These are phyloP conservation scores for Malus orientalis DNA, from an alignment of 306 rosid species.

Conservation along the genomic window DNA sequence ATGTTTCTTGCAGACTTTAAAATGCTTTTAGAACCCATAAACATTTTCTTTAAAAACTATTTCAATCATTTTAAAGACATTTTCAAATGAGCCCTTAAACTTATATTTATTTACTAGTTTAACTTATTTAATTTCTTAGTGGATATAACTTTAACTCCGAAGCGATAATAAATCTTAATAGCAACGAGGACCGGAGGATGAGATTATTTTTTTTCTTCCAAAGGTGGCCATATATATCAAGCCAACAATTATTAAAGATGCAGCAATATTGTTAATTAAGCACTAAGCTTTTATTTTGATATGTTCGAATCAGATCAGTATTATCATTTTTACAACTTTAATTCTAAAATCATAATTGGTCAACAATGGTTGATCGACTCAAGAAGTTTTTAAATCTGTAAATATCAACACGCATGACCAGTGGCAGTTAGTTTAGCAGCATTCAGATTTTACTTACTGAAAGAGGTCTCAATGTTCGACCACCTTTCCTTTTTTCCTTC, in stretches of 20 bases:
- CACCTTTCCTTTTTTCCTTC: not conserved
- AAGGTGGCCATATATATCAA: slow-evolving; percentile 6
- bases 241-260: not conserved
- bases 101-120: too few species aligned
- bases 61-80: too few species aligned
- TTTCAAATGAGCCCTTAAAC: too few species aligned
- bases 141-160: not conserved
- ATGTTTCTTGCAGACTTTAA: too few species aligned
- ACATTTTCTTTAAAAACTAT: too few species aligned
- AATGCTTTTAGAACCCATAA: too few species aligned
- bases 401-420: not conserved
- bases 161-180: slow-evolving; percentile 20
- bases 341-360: slow-evolving; percentile 26
- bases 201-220: slow-evolving; percentile 12
- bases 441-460: not conserved
- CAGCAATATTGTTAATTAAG: not conserved
- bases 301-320: slow-evolving; percentile 1
- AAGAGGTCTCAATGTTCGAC: too few species aligned
- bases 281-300: not conserved
- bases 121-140: not conserved
- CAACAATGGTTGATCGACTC: slow-evolving; percentile 50
- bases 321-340: slow-evolving; percentile 11
- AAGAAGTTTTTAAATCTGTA: slow-evolving; percentile 26
- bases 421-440: not conserved
- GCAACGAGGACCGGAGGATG: not conserved